A percentile compares a stretch with the other conserved stretches of the same genome.
These are phyloP conservation scores for Zymoseptoria passerinii DNA, from an alignment of 2,329 filamentous ascomycete genomes.

Conservation along the genomic window DNA sequence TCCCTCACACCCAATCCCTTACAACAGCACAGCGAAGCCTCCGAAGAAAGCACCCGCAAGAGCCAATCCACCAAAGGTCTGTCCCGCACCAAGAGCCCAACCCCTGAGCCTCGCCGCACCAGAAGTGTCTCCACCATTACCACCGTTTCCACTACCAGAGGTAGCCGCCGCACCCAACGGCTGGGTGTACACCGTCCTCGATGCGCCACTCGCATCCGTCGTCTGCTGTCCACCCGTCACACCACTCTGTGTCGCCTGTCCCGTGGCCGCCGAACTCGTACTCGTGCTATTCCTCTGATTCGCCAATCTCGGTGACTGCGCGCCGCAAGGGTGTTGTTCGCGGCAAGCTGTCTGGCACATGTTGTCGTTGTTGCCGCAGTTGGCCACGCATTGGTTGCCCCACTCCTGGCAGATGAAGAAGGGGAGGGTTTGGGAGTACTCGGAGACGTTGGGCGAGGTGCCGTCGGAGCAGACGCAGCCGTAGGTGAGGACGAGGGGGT, in stretches of 20 bases:
- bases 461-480: constrained; percentile 63
- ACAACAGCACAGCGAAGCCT: constrained; percentile 44
- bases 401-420: constrained; percentile 68
- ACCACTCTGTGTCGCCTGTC: constrained; percentile 17
- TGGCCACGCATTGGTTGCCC: constrained; percentile 52
- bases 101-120: constrained; percentile 23
- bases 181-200: constrained; percentile 36
- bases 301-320: constrained; percentile 51
- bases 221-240: constrained; percentile 30
- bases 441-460: constrained; percentile 59
- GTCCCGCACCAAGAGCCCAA: constrained; percentile 44
- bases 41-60: constrained; percentile 49
- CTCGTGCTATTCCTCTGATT: constrained; percentile 41
- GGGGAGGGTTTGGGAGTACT: constrained; percentile 71
- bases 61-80: constrained; percentile 48
- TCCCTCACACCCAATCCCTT: constrained; percentile 2
- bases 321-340: constrained; percentile 64
- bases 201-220: constrained; percentile 25
- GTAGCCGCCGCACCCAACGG: constrained; percentile 30
- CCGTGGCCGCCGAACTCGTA: constrained; percentile 31
- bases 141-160: constrained; percentile 22
- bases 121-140: constrained; percentile 1
- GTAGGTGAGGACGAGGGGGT: constrained; percentile 59
- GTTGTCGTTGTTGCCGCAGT: constrained; percentile 47
- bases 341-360: constrained; percentile 55